A percentile compares a stretch with the other conserved stretches of the same genome.
Evolutionary conservation across 495 filamentous ascomycete genomes (phyloP).

Genomic region (Gamarada debralockiae): DNA sequence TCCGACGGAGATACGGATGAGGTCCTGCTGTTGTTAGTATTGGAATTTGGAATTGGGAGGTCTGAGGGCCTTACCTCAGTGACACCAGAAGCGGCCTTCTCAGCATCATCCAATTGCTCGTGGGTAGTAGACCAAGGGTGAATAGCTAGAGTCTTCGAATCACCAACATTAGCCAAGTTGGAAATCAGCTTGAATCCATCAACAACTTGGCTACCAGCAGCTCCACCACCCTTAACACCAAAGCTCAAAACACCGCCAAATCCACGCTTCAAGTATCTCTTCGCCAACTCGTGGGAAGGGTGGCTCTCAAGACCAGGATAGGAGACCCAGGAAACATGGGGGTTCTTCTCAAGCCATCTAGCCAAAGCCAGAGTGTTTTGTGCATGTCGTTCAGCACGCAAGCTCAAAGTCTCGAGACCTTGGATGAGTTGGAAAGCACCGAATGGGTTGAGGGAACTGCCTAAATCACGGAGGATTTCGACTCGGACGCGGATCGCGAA

Average conservation of each 20-base stretch:
- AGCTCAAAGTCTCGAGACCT: conserved; percentile 84
- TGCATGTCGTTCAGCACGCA: conserved; percentile 85
- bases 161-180: conserved; percentile 77
- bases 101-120: conserved; percentile 84
- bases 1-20: conserved; percentile 94
- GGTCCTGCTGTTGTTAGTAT: conserved; percentile 45
- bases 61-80: conserved; percentile 52
- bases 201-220: conserved; percentile 79
- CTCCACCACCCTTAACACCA: conserved; percentile 84
- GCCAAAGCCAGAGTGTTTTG: conserved; percentile 80
- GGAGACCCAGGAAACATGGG: conserved; percentile 74
- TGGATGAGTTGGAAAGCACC: conserved; percentile 91
- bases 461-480: conserved; percentile 87
- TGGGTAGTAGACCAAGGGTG: conserved; percentile 97
- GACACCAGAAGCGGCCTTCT: conserved; percentile 76
- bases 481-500: conserved; percentile 77
- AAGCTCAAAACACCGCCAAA: conserved; percentile 92
- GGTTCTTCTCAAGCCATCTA: conserved; percentile 74
- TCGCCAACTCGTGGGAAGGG: conserved; percentile 72
- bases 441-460: conserved; percentile 83
- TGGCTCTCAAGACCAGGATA: conserved; percentile 89
- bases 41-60: no score
- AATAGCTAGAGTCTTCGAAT: conserved; percentile 91
- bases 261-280: conserved; percentile 84
- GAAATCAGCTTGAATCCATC: conserved; percentile 95